Evolutionary conservation across 176 grass and related monocot genomes (phyloP), one percentile per base, ranked within the genome.

Genomic region (Thalia dealbata): DNA sequence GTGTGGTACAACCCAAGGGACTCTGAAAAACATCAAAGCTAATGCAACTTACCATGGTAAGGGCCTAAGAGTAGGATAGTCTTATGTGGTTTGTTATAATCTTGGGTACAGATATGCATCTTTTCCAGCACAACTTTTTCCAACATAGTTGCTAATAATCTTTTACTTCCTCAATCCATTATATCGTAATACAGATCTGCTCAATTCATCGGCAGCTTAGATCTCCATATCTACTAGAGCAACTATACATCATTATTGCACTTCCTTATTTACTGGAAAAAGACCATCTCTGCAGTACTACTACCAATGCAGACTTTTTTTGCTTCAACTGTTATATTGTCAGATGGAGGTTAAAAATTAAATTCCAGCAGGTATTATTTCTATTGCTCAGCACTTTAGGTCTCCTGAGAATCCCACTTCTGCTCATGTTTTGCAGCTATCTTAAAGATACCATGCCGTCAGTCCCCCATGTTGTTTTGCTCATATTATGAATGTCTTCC

Each of bases 321-420:
- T 15, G 32, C 32, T 38, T 38, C 32, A 38, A 38, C 3, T 38
- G 22, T 18, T 58, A 15, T 64, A 7, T 64, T 64, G 13, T 64
- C 62, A 64, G 28, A 30, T 32, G 26, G 25, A 64, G 27, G 8
- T 30, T 28, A 6, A 6, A 30, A 64, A 30, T 64, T 11, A 64
- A 64, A 10, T 30, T 6, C 62, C 25, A 64, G 13, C 12, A 64
- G 26, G 25, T 15, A 43, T 22, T 68, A 43, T 68, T 65, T 35
- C 28, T 65, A 18, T 65, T 35, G 25, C 13, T 32, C 62, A 65
- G 35, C 14, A 32, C 61, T 29, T 28, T 63, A 63, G 25, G 29
- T 63, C 64, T 25, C 64, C 64, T 21, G 64, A 22, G 32, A n/a
- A 44, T 42, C 35, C 35, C 18, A 67, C 64, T 67, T 67, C 65